Evolutionary conservation across 495 filamentous ascomycete species (phyloP), one percentile per base, ranked within the genome.

Genomic region (Stereocaulon alpinum): DNA sequence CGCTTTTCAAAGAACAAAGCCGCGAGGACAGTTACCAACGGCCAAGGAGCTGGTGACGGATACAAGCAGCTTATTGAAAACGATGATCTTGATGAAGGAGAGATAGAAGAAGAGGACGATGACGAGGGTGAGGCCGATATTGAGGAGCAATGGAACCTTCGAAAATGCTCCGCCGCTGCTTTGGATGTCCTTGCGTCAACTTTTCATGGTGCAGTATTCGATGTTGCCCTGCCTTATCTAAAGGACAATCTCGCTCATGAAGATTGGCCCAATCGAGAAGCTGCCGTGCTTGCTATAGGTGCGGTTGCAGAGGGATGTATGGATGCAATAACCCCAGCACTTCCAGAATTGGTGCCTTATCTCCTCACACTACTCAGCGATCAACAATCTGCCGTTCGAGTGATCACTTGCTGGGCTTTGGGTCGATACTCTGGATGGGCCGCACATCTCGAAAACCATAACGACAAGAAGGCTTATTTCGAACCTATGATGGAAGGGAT

Each of bases 401-500:
- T 94, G 69, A 99, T 99, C 59, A 97, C 94, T 10, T 97, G 93
- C 70, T 99, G 93, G 93, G 92, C 94, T 17, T 76, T 99, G 34
- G 91, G 91, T 18, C 82, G 93, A 17, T 99, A 96, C 70, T 96
- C 94, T 14, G 76, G 84, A 18, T 99, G 93, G 93, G 93, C 92
- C 7, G 87, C 91, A 10, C 81, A 86, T 56, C 79, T 96, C 12
- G 69, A 75, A 14, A 81, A 86, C 47, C 78, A 77, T 24, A 71
- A 73, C 6, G 80, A 90, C 60, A 84, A 84, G 61, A 80, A 82
- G 44, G 82, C 80, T 52, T 96, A 83, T 72, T 97, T 97, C 66
- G 86, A 91, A 69, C 93, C 93, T 1, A 91, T 96, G 81, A 95
- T 99, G 91, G 93, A 95, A 61, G 94, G 94, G 27, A 90, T 99